Percentiles rank a stretch among this genome's conserved stretches.
phyloP scores from a whole-genome alignment of 768 basidiomycete species.

The Tremella fuciformis region DNA sequence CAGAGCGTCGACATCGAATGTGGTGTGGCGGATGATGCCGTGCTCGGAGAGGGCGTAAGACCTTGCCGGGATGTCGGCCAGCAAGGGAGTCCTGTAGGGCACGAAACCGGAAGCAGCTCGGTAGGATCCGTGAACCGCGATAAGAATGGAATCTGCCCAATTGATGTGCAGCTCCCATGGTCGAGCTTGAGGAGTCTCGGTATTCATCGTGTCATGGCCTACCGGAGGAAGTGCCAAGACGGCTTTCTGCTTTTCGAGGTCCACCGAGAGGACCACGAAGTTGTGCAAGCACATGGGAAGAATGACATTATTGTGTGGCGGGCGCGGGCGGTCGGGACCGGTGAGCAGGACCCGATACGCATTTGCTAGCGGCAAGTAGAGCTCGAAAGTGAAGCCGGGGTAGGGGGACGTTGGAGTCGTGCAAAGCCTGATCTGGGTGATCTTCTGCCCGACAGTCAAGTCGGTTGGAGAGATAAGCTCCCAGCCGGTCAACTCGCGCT shows the following conservation, averaged over 20 bases:
- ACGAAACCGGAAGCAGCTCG: background rate
- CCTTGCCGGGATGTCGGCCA: slow-evolving; percentile 33
- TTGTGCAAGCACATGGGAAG: slow-evolving; percentile 6
- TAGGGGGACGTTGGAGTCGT: slow-evolving; percentile 17
- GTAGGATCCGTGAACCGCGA: slow-evolving; percentile 27
- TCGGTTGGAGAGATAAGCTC: background rate
- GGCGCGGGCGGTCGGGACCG: slow-evolving; percentile 36
- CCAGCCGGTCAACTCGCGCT: slow-evolving; percentile 23
- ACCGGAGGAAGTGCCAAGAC: slow-evolving; percentile 22
- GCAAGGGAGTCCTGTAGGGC: slow-evolving; percentile 14
- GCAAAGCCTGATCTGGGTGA: slow-evolving; percentile 27
- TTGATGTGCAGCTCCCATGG: slow-evolving; percentile 25
- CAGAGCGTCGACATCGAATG: slow-evolving; percentile 24
- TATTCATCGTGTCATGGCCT: slow-evolving; percentile 14
- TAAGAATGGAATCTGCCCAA: slow-evolving; percentile 30
- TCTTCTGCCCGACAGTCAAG: too few species aligned
- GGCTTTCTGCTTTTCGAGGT: slow-evolving; percentile 21
- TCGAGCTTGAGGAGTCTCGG: slow-evolving; percentile 13
- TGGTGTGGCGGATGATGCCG: slow-evolving; percentile 37
- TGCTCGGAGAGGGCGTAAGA: slow-evolving; percentile 41
- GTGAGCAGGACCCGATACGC: slow-evolving; percentile 36
- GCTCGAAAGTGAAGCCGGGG: slow-evolving; percentile 32
- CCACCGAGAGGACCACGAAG: slow-evolving; percentile 27
- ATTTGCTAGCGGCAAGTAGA: slow-evolving; percentile 38
- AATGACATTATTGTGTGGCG: slow-evolving; percentile 44